A percentile compares a stretch with the other conserved stretches of the same genome.
phyloP scores from a whole-genome alignment of 768 basidiomycete genomes.

The Boletus sp. region DNA sequence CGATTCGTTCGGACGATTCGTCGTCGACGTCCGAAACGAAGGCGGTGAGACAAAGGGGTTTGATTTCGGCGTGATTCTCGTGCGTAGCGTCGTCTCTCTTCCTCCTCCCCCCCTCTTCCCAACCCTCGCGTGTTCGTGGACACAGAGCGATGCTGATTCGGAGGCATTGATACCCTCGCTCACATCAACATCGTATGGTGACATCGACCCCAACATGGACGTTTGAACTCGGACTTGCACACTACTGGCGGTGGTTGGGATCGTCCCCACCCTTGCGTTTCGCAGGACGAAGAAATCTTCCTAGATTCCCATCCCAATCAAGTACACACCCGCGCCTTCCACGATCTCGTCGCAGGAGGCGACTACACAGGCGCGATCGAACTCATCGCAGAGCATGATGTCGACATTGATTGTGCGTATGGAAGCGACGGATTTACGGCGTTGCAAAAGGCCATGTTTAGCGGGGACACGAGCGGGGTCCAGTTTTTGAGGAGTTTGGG shows the following conservation, averaged over 20 bases:
- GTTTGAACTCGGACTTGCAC: not conserved
- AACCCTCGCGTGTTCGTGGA: not conserved
- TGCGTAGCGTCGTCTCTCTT: slow-evolving; percentile 9
- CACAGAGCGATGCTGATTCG: not conserved
- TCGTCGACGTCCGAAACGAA: slow-evolving; percentile 28
- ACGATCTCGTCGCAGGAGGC: slow-evolving; percentile 22
- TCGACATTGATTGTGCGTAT: slow-evolving; percentile 22
- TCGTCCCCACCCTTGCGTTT: not conserved
- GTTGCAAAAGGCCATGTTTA: slow-evolving; percentile 22
- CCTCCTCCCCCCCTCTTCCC: not conserved
- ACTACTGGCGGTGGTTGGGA: not conserved
- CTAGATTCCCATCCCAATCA: slow-evolving; percentile 18
- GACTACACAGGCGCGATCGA: slow-evolving; percentile 17
- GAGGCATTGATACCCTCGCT: not conserved
- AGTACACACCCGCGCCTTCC: slow-evolving; percentile 21
- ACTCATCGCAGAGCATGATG: slow-evolving; percentile 17
- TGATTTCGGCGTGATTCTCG: slow-evolving; percentile 26
- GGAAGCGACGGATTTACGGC: slow-evolving; percentile 19
- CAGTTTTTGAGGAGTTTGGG: slow-evolving; percentile 21
- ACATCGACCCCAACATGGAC: not conserved
- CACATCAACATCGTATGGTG: too few relatives aligned
- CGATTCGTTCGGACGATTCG: slow-evolving; percentile 13
- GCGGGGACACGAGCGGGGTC: slow-evolving; percentile 17
- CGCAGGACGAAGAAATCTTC: slow-evolving; percentile 24
- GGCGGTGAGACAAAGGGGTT: slow-evolving; percentile 25